Evolutionary conservation across 768 basidiomycete species (phyloP).

Genomic region (Lactarius deliciosus): DNA sequence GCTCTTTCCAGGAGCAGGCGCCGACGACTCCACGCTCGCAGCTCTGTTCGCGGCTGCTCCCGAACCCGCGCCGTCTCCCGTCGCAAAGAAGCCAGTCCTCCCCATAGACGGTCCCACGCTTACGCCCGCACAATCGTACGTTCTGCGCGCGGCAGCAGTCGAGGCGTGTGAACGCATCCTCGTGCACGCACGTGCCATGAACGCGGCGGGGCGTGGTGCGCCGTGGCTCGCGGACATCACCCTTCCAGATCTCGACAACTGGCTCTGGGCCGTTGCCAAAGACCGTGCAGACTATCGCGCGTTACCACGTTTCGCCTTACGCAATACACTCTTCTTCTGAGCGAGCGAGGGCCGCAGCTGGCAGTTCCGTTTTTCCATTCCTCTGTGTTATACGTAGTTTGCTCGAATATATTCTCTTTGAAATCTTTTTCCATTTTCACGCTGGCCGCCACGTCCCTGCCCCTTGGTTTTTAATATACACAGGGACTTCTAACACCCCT

Average conservation of each 20-base stretch:
- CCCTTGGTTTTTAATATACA: background rate
- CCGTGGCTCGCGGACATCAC: constrained; percentile 57
- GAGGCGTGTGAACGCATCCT: constrained; percentile 75
- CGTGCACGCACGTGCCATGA: constrained; percentile 46
- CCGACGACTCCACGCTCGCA: constrained; percentile 40
- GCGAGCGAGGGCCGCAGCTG: constrained; percentile 25
- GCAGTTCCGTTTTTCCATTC: background rate
- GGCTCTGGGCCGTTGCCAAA: constrained; percentile 84
- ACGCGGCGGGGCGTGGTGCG: constrained; percentile 32
- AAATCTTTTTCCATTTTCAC: background rate
- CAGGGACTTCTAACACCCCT: constrained; percentile 24
- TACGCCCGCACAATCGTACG: constrained; percentile 60
- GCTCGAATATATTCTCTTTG: constrained; percentile 3
- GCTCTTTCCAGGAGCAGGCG: constrained; percentile 51
- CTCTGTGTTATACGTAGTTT: background rate
- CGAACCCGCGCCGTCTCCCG: constrained; percentile 21
- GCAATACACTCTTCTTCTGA: constrained; percentile 71
- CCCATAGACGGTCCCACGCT: constrained; percentile 55
- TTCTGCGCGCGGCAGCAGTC: constrained; percentile 75
- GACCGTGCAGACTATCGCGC: constrained; percentile 69
- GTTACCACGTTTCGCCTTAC: constrained; percentile 64
- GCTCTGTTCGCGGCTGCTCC: constrained; percentile 42
- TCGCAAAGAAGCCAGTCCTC: constrained; percentile 18
- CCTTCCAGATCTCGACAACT: constrained; percentile 64
- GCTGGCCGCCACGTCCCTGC: constrained; percentile 1